Base-by-base conservation (phyloP, 768 basidiomycete species). In the Lactarius trivialis region DNA sequence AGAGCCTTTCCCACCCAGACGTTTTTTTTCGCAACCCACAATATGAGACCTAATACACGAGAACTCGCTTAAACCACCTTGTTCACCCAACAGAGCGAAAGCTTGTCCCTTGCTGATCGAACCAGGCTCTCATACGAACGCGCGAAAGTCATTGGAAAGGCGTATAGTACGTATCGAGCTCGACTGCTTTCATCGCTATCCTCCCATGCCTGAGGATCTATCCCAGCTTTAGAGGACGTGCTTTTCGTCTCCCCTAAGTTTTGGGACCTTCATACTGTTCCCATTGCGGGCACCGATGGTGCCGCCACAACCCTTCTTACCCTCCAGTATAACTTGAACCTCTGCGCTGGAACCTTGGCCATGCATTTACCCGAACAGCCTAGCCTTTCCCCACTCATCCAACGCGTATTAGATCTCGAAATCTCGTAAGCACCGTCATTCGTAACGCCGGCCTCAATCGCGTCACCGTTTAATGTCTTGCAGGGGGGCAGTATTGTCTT, bases 401-500 rank as follows among this genome's bases (percentile, higher is more conserved):
- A 74, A 11, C 48, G 68, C 7, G 45, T 78, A n/a, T 59, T 77
- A 45, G 53, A 58, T 24, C 77, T 73, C 60, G 60, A 71, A 26
- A 60, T 68, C 21, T 68, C 67, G 76, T 76, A 55, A 63, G 61
- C 43, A 1, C n/a, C 6, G 5, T 54, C 56, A n/a, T 58, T 14
- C 53, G 72, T 69, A 54, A 19, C 51, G 33, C 17, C 55, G 5
- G 36, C 11, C 17, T 37, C 36, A n/a, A 34, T 53, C 37, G 12
- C 1, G 9, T 8, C 17, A 32, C 24, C 7, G 5, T 6, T 37
- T 32, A 32, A 36, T 61, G 43, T 34, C 36, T 51, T 3, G 3
- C 33, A 77, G 43, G 0, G n/a, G 79, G 77, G 1, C 78, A 78
- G 58, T 80, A 71, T 63, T 74, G 74, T 54, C 65, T 81, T 43